These are phyloP conservation scores for Dentipellis sp. DNA, from an alignment of 768 basidiomycete genomes.

Conservation along the genomic window DNA sequence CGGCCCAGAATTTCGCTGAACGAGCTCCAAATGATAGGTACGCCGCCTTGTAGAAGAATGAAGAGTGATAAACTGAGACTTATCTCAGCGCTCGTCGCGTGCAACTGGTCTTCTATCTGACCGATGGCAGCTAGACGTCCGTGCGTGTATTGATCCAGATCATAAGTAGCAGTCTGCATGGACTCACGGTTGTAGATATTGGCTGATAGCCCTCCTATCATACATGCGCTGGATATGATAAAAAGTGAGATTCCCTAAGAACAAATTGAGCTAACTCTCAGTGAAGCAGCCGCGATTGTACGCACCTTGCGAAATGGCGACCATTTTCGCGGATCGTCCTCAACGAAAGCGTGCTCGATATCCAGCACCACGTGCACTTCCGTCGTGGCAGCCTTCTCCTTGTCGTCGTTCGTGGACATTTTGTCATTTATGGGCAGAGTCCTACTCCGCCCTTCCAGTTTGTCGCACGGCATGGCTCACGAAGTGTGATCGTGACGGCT, in stretches of 20 bases:
- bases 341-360: slow-evolving; percentile 43
- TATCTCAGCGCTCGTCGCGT: slow-evolving; percentile 51
- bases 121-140: slow-evolving; percentile 45
- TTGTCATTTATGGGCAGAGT: no score
- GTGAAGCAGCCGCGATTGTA: neutral
- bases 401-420: neutral
- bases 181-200: slow-evolving; percentile 62
- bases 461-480: no score
- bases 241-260: slow-evolving; percentile 35
- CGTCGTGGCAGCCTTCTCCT: neutral
- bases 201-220: slow-evolving; percentile 47
- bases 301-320: slow-evolving; percentile 44
- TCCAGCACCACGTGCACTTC: slow-evolving; percentile 20
- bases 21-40: slow-evolving; percentile 61
- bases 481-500: no score
- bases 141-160: neutral
- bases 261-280: neutral
- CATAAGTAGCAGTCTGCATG: neutral
- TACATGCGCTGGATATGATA: slow-evolving; percentile 41
- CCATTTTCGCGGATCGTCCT: slow-evolving; percentile 58
- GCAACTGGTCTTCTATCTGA: slow-evolving; percentile 48
- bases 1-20: slow-evolving; percentile 71
- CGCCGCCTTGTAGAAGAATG: slow-evolving; percentile 59
- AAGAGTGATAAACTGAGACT: slow-evolving; percentile 65
- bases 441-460: no score